Evolutionary conservation across 1,284 basidiomycete genomes (phyloP).

Genomic region (Leccinum fallax): DNA sequence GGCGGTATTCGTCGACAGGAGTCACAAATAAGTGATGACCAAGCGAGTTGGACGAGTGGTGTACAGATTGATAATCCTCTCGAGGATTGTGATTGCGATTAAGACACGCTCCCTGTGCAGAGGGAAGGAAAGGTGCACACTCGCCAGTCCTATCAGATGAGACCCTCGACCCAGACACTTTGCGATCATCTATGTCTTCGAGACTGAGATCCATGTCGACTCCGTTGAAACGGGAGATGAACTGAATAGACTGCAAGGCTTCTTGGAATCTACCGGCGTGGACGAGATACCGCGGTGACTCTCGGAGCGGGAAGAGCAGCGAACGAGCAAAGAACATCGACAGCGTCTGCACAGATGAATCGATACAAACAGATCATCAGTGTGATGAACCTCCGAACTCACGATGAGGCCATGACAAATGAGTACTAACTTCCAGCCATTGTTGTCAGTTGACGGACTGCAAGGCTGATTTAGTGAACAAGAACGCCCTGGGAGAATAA

Average conservation of each 20-base stretch:
- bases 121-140: constrained; percentile 30
- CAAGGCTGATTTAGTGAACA: constrained; percentile 61
- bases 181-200: constrained; percentile 69
- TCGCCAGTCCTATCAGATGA: constrained; percentile 20
- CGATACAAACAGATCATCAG: background rate
- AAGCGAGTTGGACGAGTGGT: constrained; percentile 40
- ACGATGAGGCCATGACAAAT: constrained; percentile 72
- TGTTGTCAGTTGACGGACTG: constrained; percentile 69
- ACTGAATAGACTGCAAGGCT: constrained; percentile 77
- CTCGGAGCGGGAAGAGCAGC: constrained; percentile 87
- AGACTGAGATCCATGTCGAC: constrained; percentile 64
- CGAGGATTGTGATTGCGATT: constrained; percentile 4
- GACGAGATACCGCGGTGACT: constrained; percentile 91
- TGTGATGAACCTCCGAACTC: constrained; percentile 32
- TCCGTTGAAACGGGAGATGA: constrained; percentile 87
- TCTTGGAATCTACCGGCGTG: constrained; percentile 81
- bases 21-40: constrained; percentile 39
- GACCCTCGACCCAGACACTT: constrained; percentile 17
- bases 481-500: constrained; percentile 77
- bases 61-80: constrained; percentile 43
- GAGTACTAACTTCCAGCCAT: constrained; percentile 87
- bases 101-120: constrained; percentile 20
- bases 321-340: constrained; percentile 86
- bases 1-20: constrained; percentile 32
- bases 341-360: constrained; percentile 62